Conservation (phyloP, 495 filamentous ascomycete genomes). For the Daldinia decipiens region DNA sequence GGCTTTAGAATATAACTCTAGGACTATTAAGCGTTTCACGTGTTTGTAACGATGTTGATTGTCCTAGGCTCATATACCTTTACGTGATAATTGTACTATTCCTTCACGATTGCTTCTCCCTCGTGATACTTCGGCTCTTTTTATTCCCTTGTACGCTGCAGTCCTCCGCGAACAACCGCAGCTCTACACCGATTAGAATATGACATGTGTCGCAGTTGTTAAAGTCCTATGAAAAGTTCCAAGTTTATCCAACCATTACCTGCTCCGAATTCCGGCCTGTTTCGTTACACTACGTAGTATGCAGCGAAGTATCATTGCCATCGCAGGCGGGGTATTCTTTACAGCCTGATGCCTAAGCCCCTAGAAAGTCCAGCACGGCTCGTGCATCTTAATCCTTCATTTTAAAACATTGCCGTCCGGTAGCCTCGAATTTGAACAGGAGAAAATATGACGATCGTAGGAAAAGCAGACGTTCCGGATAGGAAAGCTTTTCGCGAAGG, state of each 20-base stretch:
- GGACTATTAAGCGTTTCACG: background rate
- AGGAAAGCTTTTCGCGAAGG: slow-evolving; percentile 2
- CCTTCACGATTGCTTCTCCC: background rate
- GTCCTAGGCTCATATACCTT: background rate
- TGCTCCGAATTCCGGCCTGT: slow-evolving; percentile 3
- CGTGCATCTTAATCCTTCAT: background rate
- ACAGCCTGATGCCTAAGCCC: slow-evolving; percentile 5
- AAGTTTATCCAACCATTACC: slow-evolving; percentile 1
- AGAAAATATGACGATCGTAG: background rate
- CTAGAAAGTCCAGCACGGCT: background rate
- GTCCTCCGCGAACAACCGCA: slow-evolving; percentile 4
- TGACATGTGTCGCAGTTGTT: background rate
- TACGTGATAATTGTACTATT: background rate
- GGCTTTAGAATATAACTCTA: slow-evolving; percentile 39
- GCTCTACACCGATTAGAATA: background rate
- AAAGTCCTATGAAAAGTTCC: background rate
- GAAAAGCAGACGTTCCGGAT: background rate
- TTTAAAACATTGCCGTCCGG: background rate
- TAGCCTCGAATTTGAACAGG: background rate
- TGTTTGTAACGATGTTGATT: background rate
- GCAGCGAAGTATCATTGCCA: slow-evolving; percentile 2
- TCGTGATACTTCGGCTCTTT: background rate
- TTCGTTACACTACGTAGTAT: slow-evolving; percentile 10
- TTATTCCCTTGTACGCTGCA: background rate
- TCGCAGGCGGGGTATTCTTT: slow-evolving; percentile 6